Percentiles rank a stretch among this genome's conserved stretches.
Conservation (phyloP, 129 eudicot genomes). For the Pseudognaphalium luteoalbum region DNA sequence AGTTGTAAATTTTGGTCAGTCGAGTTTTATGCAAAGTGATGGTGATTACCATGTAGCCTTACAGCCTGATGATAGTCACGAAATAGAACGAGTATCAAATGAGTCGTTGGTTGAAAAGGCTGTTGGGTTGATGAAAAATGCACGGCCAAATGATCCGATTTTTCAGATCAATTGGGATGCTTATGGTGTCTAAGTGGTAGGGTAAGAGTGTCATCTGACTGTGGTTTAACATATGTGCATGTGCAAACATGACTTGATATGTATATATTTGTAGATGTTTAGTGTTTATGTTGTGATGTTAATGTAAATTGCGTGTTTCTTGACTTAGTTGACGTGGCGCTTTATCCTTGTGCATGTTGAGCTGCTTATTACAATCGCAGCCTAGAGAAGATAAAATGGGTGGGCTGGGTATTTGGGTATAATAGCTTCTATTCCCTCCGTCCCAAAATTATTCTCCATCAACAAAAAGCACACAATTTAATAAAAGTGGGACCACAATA, state of each 20-base stretch:
- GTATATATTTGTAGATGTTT: not conserved
- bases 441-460: too few relatives aligned
- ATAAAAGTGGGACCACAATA: too few relatives aligned
- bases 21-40: slow-evolving; percentile 2
- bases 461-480: too few relatives aligned
- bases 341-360: not conserved
- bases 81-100: slow-evolving; percentile 26
- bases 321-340: not conserved
- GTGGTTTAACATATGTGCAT: not conserved
- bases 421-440: too few relatives aligned
- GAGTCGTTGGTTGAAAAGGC: slow-evolving; percentile 40
- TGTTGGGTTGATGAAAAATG: slow-evolving; percentile 40
- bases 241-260: too few relatives aligned
- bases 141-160: slow-evolving; percentile 36
- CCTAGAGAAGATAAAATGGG: too few relatives aligned
- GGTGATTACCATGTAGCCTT: slow-evolving; percentile 40
- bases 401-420: too few relatives aligned
- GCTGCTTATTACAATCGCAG: not conserved
- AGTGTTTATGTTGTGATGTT: not conserved
- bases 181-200: not conserved
- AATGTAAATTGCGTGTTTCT: not conserved
- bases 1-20: slow-evolving; percentile 10
- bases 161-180: slow-evolving; percentile 49
- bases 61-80: slow-evolving; percentile 30
- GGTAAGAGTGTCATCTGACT: not conserved